Base-by-base conservation (phyloP, 2,329 filamentous ascomycete species). In the Diaporthe australafricana region DNA sequence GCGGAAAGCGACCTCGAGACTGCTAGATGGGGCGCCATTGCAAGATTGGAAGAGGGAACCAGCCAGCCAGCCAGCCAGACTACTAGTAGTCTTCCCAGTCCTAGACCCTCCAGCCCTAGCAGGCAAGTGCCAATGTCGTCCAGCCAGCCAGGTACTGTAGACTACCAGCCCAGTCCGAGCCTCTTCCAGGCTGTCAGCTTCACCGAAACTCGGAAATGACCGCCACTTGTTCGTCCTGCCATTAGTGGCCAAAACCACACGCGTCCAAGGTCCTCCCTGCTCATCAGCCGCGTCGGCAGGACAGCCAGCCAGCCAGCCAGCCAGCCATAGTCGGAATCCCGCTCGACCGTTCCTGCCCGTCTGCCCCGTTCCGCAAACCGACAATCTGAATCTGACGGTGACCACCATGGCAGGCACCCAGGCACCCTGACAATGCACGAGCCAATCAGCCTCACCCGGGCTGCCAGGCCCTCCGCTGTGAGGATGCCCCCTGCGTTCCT, bases 221-320 rank as follows among this genome's bases (percentile, higher is more conserved):
- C 71, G 71, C 48, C 60, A 27, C 57, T 62, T 32, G 53, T 50
- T 56, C 63, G 38, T 66, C 47, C 68, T 62, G 69, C 71, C 55
- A 68, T 71, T 68, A 68, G 71, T 67, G 53, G 63, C 48, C 55
- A 56, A 68, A 71, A 56, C 60, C n/a, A 38, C 45, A 45, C 16
- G 12, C 40, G 27, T 52, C 62, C 68, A 47, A 71, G 71, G 71
- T 27, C 45, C 35, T 73, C 71, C 71, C 71, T 73, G 71, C 55
- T 57, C 45, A 30, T 50, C 66, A 48, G 50, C 52, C 66, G 66
- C 27, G 52, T 56, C 12, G 22, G 55, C 25, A n/a, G n/a, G n/a
- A n/a, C n/a, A n/a, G n/a, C n/a, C n/a, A 32, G 38, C 62, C 32
- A 35, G 32, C 5, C 32, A 32, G 38, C 62, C 32, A 22, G 53